Evolutionary conservation across 345 rosid species (phyloP), one percentile per base, ranked within the genome.

Genomic region (Melaleuca quinquenervia): DNA sequence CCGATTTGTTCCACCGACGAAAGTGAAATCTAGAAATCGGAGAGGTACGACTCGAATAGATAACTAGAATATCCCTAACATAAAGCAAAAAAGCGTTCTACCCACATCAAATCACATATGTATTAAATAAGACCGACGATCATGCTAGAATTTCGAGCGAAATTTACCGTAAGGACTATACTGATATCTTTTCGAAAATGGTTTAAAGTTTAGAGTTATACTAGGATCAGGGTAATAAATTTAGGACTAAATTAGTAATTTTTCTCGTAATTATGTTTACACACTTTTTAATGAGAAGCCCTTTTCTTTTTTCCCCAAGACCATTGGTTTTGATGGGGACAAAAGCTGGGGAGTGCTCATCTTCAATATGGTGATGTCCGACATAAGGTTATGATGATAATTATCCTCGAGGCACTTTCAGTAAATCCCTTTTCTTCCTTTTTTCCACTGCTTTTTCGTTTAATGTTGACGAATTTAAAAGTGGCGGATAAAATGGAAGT

Each of bases 21-120:
- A 16, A 8, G 5, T 5, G 12, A 6, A 32, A 36, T 5, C 6
- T 8, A 7, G 6, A 2, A 32, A 36, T 1, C 20, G 1, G 3
- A 70, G 48, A 36, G n/a, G 70, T 32, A 32, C 14, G n/a, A 26
- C 32, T 12, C 1, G 22, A 70, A 70, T 21, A 32, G 1, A 70
- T 20, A 70, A 36, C 48, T 36, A 8, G 18, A 36, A 32, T 18
- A 18, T 8, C 13, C 24, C 1, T 6, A 16, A 36, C 29, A 9
- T 9, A 8, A 52, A 7, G 53, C 21, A 6, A 52, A 16, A 52
- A 6, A 5, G 21, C 21, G 14, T 14, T 52, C 2, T 52, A 52
- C 20, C 7, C 15, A 3, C 20, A 51, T 51, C 7, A 15, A 7
- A 16, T 6, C 21, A 20, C 20, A 52, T 1, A 20, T 7, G 7